These are phyloP conservation scores for Helichrysum umbraculigerum DNA, from an alignment of 129 eudicot species.

Conservation along the genomic window DNA sequence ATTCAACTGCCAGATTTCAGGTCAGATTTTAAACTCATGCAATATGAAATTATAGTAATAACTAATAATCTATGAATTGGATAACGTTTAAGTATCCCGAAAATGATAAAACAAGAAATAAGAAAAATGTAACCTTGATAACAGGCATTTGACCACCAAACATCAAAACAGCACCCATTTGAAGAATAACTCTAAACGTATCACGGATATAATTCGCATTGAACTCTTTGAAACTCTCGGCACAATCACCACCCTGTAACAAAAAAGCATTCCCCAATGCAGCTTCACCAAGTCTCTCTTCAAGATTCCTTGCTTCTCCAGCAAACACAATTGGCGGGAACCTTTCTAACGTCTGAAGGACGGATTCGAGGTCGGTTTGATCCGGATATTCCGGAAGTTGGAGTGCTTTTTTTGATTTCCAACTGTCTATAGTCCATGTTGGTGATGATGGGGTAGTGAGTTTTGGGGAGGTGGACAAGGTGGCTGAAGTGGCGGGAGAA, in stretches of 20 bases:
- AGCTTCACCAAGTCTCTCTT: constrained; percentile 86
- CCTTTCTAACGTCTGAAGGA: constrained; percentile 58
- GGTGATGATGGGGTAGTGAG: constrained; percentile 22
- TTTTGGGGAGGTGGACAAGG: constrained; percentile 38
- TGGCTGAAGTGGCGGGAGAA: constrained; percentile 37
- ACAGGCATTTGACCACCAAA: constrained; percentile 92
- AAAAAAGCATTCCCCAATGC: constrained; percentile 86
- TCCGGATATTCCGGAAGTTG: constrained; percentile 83
- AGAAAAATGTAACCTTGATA: constrained; percentile 1
- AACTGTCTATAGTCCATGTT: constrained; percentile 70
- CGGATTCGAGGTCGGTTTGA: constrained; percentile 55
- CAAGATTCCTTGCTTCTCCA: constrained; percentile 78
- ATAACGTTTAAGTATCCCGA: too few relatives aligned
- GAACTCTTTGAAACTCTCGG: constrained; percentile 93
- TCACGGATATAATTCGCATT: constrained; percentile 86
- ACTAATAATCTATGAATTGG: too few relatives aligned
- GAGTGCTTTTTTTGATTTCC: constrained; percentile 77
- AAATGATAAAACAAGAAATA: neutral
- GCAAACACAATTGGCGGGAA: constrained; percentile 92
- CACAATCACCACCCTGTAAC: constrained; percentile 90
- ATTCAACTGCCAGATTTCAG: too few relatives aligned
- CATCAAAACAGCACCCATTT: constrained; percentile 87
- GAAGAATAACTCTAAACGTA: constrained; percentile 75
- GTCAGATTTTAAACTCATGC: too few relatives aligned
- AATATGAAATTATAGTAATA: too few relatives aligned